Evolutionary conservation across 2,329 filamentous ascomycete genomes (phyloP), one percentile per base, ranked within the genome.

Genomic region (Hymenoscyphus fraxineus): DNA sequence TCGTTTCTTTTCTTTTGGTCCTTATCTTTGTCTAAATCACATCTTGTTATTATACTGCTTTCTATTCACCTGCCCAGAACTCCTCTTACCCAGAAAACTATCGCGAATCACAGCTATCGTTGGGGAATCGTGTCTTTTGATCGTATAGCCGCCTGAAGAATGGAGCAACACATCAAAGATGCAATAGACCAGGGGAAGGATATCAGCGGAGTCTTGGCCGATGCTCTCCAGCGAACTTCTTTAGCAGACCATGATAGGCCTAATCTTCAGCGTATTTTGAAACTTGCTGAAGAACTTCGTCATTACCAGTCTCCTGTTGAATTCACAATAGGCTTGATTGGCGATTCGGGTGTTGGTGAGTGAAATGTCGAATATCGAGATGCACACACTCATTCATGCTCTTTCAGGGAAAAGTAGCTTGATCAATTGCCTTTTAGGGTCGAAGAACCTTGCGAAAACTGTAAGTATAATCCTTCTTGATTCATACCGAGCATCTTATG

Each of bases 301-400:
- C 60, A 60, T 41, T 67, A 65, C 31, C 63, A 67, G 31, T 67
- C 63, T 16, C 65, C 65, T 4, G 58, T 63, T 61, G 65, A 67
- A 54, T 65, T 67, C 13, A 47, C 63, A 6, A 65, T 67, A 63
- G 65, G 65, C 39, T 56, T 67, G 27, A 64, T 67, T 31, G 65
- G 65, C 9, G 65, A 67, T 65, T 67, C 65, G 19, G 65, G 65
- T 47, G 65, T 65, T 59, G 65, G 65, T 67, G 56, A 58, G 65
- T 64, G 15, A 16, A 15, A 40, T 27, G 41, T 39, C 51, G 31
- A 4, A 47, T 31, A 32, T 47, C 38, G 31, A n/a, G 16, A 39
- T 38, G 12, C 16, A 27, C 27, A 27, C 27, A 27, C n/a, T 31
- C 44, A 27, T 60, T 67, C 40, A 65, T 44, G 38, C 32, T 32